Evolutionary conservation across 192 early-diverging fungal species (phyloP), one percentile per base, ranked within the genome.

Genomic region (Coemansia sp.): DNA sequence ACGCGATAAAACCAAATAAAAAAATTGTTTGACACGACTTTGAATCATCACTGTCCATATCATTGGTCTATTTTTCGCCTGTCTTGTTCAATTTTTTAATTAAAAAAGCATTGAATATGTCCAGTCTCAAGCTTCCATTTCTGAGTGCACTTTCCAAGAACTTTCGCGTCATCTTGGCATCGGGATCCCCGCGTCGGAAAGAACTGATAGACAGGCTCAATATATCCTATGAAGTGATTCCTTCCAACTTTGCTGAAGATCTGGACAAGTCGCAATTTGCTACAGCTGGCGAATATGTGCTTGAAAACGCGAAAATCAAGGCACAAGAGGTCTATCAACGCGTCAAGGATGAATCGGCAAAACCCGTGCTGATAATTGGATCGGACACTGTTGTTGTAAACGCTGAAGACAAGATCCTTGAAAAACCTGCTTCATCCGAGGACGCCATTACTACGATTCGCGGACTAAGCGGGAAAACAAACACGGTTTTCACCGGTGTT

Each of bases 371-470:
- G 36, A 79, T 94, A 18, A 93, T 96, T 48, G 86, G 87, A 3
- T 85, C 92, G n/a, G 95, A 96, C 68, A 96, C 95, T 0, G 85
- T 96, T 0, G 90, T 94, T 12, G 68, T 75, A 17, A 79, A 85
- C 8, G 64, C 85, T 1, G 74, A 85, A 16, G 76, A 80, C n/a
- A 42, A 58, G 30, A 93, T 97, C 17, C 84, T 97, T 2, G 95
- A 95, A 63, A 97, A 97, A 67, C 95, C 95, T 17, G 64, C 50
- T 6, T 76, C 85, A 29, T 50, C 48, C 4, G 71, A 84, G 18
- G 81, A 88, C 48, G 95, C 92, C 0, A 62, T 82, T 1, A 71
- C 68, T 5, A 92, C 91, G 71, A 67, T 97, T 22, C 69, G 72
- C 17, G 68, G 70, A 0, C 74, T 96, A 51, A 84, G 79, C 50